Percentiles rank a stretch among this genome's conserved stretches.
These are phyloP conservation scores for Psidium friedrichsthalianum DNA, from an alignment of 345 rosid species.

Conservation along the genomic window DNA sequence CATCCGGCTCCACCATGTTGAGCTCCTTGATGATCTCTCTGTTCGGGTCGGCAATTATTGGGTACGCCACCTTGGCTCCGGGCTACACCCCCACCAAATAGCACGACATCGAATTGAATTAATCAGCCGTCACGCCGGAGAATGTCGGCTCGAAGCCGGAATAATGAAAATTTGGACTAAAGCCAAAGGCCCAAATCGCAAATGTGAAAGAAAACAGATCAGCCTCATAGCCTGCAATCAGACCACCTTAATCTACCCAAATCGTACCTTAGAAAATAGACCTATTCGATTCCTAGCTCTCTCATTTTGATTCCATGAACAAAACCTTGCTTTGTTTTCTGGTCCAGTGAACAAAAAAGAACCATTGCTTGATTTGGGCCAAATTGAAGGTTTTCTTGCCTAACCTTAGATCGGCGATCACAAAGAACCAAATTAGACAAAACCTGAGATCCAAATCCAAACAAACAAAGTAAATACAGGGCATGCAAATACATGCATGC, in stretches of 20 bases:
- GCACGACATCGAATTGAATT: neutral
- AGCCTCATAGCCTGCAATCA: neutral
- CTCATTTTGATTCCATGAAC: too few relatives aligned
- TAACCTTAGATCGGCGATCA: too few relatives aligned
- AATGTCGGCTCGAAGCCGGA: neutral
- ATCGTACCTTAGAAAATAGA: neutral
- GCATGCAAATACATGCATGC: neutral
- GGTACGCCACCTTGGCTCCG: slow-evolving; percentile 46
- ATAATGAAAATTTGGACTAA: neutral
- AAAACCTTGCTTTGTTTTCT: too few relatives aligned
- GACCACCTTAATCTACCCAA: neutral
- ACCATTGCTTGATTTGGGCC: too few relatives aligned
- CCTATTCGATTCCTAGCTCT: too few relatives aligned
- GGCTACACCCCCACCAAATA: neutral
- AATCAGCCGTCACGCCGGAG: neutral
- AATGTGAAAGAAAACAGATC: neutral
- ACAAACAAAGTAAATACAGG: neutral
- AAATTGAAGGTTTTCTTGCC: too few relatives aligned
- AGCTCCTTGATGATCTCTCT: slow-evolving; percentile 45
- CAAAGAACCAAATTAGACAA: neutral
- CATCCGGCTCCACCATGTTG: slow-evolving; percentile 78
- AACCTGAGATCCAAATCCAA: neutral
- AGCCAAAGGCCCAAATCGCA: neutral
- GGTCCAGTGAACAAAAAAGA: too few relatives aligned
- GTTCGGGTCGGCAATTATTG: slow-evolving; percentile 61